Base-by-base conservation (phyloP, 2,329 filamentous ascomycete species). In the Xylariaceae sp. region DNA sequence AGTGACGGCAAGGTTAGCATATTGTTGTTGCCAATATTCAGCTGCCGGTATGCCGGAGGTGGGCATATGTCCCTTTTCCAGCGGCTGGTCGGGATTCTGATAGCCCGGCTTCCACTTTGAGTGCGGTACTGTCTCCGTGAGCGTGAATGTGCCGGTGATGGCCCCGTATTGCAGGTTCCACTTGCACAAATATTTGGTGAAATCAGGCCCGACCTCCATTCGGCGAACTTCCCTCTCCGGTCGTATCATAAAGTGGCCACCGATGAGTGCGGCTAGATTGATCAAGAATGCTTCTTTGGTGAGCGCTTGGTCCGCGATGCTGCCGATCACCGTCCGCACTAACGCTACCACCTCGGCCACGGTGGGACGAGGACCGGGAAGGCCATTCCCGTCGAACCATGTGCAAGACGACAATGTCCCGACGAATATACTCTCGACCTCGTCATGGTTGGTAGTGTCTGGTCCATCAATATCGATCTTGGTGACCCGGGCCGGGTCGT, bases 101-200 rank as follows among this genome's bases (percentile, higher is more conserved):
- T 58, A 51, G 37, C 56, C 63, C 55, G 64, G 68, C 62, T 69
- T 73, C 73, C 75, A 77, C 61, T 70, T 71, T 5, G 67, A 69
- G 47, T 74, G 70, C 58, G 70, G 71, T 39, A 79, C 78, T 57
- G 65, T 68, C 62, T 79, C 77, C 50, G 74, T 71, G 68, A 85
- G 78, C 31, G 72, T 74, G 60, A 82, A 84, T 44, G 72, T 70
- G 2, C 79, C 80, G 50, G 71, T 71, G 7, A 82, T 64, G n/a
- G 72, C 69, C 0, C 82, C 82, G 55, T 80, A 79, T 50, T 73
- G 71, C 62, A 84, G 75, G 57, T 78, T 74, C 81, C 81, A 86
- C 51, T 72, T 70, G 59, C 76, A 78, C 45, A 70, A 67, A 65
- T 84, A 85, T 48, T 72, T 70, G 34, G 72, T 75, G 39, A 72